Evolutionary conservation across 495 filamentous ascomycete species (phyloP).

Genomic region (Tetracladium setigerum): DNA sequence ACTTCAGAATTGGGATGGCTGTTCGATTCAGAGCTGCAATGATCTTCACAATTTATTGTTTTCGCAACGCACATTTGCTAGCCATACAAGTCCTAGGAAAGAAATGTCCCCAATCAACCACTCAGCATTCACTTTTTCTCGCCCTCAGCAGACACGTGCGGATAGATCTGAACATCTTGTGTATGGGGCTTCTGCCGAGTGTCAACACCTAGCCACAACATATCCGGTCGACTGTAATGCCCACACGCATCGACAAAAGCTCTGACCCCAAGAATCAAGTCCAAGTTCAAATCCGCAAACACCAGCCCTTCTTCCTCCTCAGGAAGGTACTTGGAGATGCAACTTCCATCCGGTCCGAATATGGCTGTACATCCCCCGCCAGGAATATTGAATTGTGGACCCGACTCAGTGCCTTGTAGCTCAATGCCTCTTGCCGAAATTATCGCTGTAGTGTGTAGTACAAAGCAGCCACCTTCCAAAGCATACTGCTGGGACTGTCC

Average conservation of each 20-base stretch:
- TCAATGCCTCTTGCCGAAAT: slow-evolving; percentile 29
- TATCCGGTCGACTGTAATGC: slow-evolving; percentile 47
- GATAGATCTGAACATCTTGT: too few relatives aligned
- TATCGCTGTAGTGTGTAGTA: slow-evolving; percentile 25
- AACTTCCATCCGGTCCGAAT: slow-evolving; percentile 46
- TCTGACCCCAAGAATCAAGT: slow-evolving; percentile 27
- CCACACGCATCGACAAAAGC: slow-evolving; percentile 38
- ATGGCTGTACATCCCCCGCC: slow-evolving; percentile 43
- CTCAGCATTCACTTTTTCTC: too few relatives aligned
- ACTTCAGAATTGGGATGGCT: too few relatives aligned
- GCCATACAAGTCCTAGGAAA: too few relatives aligned
- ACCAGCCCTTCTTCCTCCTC: slow-evolving; percentile 35
- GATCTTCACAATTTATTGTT: too few relatives aligned
- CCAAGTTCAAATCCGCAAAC: slow-evolving; percentile 39
- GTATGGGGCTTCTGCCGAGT: slow-evolving; percentile 21
- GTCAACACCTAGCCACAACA: slow-evolving; percentile 44
- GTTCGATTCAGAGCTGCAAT: too few relatives aligned
- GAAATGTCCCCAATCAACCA: too few relatives aligned
- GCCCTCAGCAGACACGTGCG: too few relatives aligned
- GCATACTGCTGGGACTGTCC: slow-evolving; percentile 32
- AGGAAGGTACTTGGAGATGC: slow-evolving; percentile 29
- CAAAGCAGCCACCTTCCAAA: slow-evolving; percentile 43
- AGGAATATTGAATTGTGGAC: slow-evolving; percentile 24
- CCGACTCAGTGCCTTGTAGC: slow-evolving; percentile 26
- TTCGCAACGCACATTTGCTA: too few relatives aligned